Evolutionary conservation across 106 monocot species (phyloP).

Genomic region (Acanthochlamys bracteata): DNA sequence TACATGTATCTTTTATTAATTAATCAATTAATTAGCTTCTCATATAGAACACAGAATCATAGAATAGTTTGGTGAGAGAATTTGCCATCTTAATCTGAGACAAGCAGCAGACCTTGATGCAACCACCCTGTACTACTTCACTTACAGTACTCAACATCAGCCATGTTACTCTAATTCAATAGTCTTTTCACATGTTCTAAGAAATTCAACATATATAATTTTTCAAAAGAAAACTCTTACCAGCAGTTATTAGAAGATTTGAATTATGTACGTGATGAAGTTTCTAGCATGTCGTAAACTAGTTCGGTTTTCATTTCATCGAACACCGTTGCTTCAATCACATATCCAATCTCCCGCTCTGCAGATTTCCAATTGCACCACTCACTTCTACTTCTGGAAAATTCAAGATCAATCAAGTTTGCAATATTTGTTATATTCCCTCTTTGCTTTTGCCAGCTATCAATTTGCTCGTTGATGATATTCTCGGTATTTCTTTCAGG

Average conservation of each 20-base stretch:
- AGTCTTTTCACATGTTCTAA: neutral
- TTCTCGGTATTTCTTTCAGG: neutral
- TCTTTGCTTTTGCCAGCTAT: slow-evolving; percentile 15
- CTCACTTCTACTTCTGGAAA: slow-evolving; percentile 6
- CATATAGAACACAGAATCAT: neutral
- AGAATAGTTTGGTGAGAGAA: neutral
- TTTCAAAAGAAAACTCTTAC: neutral
- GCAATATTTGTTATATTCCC: slow-evolving; percentile 2
- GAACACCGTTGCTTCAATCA: slow-evolving; percentile 30
- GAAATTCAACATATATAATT: neutral
- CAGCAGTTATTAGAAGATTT: neutral
- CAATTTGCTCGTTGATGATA: slow-evolving; percentile 13
- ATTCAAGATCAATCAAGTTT: slow-evolving; percentile 10
- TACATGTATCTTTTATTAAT: neutral
- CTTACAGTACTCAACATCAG: neutral
- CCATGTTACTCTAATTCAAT: neutral
- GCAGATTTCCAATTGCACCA: slow-evolving; percentile 11
- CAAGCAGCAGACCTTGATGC: neutral
- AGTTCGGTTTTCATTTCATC: slow-evolving; percentile 39
- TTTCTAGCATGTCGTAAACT: slow-evolving; percentile 17
- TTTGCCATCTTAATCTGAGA: neutral
- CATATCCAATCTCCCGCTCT: slow-evolving; percentile 16
- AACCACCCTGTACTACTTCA: neutral
- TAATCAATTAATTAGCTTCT: neutral
- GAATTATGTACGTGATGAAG: slow-evolving; percentile 12